Evolutionary conservation across 1,139 yeast species (phyloP), one percentile per base, ranked within the genome.

Genomic region (Suhomyces bribrorum): DNA sequence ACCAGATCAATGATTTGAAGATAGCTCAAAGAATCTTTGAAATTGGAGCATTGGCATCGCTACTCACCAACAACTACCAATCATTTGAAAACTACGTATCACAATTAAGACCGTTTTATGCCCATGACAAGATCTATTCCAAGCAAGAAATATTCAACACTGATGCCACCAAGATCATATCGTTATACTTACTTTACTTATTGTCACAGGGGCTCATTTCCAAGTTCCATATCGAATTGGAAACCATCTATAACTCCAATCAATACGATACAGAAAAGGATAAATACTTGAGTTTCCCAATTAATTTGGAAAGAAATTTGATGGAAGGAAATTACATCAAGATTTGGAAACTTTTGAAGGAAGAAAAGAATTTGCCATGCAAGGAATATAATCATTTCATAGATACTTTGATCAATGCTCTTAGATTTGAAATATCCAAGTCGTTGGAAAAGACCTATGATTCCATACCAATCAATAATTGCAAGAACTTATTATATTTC

Each of bases 251-350:
- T 51, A 76, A 75, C 54, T 67, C 73, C 37, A 59, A 66, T 27
- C 70, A 63, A 36, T 68, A 70, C 47, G 71, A 73, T 37, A 66
- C 77, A 36, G 73, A 64, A 26, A 41, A 57, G 29, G 83, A 79
- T 53, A 71, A 78, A 42, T 72, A 80, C 59, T 71, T 92, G 50
- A 77, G 80, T 38, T 89, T 89, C 61, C 97, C 98, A 18, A 82
- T 92, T 42, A 80, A 82, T 51, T 79, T 92, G 50, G 98, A 92
- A 61, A 84, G 88, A 51, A 87, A 95, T 82, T 77, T 92, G 50
- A 89, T 92, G 86, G 98, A 92, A 62, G 98, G 98, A 32, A 86
- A 92, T 48, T 92, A 90, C 62, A 94, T 88, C 61, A 87, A 87
- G 64, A 92, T 92, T 38, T 86, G 95, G 86, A 83, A 82, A 52